Base-by-base conservation (phyloP, 2,329 filamentous ascomycete species). In the Neofusicoccum cordaticola region DNA sequence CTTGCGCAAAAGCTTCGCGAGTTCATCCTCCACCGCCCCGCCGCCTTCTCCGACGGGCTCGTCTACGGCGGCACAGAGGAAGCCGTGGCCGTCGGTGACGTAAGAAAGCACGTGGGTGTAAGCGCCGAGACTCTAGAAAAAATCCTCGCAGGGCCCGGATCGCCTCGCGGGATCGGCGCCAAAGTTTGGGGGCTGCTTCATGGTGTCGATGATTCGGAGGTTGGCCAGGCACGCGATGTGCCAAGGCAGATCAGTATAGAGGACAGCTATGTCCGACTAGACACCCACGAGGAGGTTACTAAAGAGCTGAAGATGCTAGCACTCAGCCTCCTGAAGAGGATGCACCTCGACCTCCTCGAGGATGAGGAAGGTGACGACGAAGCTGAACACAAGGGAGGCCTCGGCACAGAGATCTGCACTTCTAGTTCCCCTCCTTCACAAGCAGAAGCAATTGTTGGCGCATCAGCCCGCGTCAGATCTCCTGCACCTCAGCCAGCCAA, bases 201-300 rank as follows among this genome's bases (percentile, higher is more conserved):
- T 74, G 94, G 93, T 5, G 82, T 92, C 34, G 94, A 98, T 74
- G 79, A 87, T 61, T 83, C 85, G 0, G 88, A 91, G 65, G 92
- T 98, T 17, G 87, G 88, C 57, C 83, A 88, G 67, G 90, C 88
- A 1, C 86, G 86, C 69, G 85, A 88, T 50, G 78, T 96, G 1
- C 94, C 94, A 0, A 88, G 87, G 1, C 93, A 97, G 76, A 96
- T 98, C 73, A 95, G 92, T 75, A 95, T 98, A 68, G 94, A 98
- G 74, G 93, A 98, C 77, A 95, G 92, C 15, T 98, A 96, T 74
- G 84, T 86, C 27, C 86, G 88, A 0, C 80, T 97, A 1, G 85
- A 90, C 69, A 87, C 83, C 0, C 74, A 89, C 60, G 76, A 85
- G 0, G 84, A 88, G 65, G 86, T 96, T 35, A 78, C 81, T 47